Evolutionary conservation across 2,329 filamentous ascomycete genomes (phyloP).

Genomic region (Fusarium sp.): DNA sequence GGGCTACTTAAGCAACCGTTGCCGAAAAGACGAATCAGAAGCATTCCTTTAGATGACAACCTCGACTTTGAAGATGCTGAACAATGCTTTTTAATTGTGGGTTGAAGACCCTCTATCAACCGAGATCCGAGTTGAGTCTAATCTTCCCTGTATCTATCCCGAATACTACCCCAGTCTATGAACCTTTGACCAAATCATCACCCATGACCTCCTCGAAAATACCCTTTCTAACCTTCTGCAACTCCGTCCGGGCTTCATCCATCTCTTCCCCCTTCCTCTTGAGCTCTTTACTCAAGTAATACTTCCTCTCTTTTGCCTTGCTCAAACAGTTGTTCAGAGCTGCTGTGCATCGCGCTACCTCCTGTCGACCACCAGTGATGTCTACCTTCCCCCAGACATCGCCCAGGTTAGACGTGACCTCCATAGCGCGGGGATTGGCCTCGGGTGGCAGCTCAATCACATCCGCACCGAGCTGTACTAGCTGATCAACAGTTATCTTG

Average conservation of each 20-base stretch:
- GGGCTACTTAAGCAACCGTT: constrained; percentile 21
- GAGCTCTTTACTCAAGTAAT: constrained; percentile 49
- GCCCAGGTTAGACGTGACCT: constrained; percentile 48
- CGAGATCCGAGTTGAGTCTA: neutral
- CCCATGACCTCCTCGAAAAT: constrained; percentile 47
- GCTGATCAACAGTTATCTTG: constrained; percentile 21
- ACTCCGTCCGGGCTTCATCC: constrained; percentile 49
- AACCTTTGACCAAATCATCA: constrained; percentile 15
- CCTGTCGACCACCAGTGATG: constrained; percentile 57
- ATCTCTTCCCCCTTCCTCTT: constrained; percentile 46
- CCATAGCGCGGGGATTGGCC: constrained; percentile 58
- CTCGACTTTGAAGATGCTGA: constrained; percentile 1
- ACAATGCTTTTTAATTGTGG: neutral
- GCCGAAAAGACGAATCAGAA: constrained; percentile 23
- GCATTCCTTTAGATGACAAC: neutral
- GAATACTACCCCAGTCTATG: neutral
- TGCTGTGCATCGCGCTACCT: constrained; percentile 51
- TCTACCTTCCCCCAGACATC: constrained; percentile 65
- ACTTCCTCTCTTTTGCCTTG: constrained; percentile 48
- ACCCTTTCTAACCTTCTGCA: constrained; percentile 59
- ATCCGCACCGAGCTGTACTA: constrained; percentile 23
- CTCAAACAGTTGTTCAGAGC: constrained; percentile 49
- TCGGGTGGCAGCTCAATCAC: constrained; percentile 45
- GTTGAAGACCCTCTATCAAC: neutral
- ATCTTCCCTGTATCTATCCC: neutral